These are phyloP conservation scores for Ulmus americana DNA, from an alignment of 331 rosid species.

Conservation along the genomic window DNA sequence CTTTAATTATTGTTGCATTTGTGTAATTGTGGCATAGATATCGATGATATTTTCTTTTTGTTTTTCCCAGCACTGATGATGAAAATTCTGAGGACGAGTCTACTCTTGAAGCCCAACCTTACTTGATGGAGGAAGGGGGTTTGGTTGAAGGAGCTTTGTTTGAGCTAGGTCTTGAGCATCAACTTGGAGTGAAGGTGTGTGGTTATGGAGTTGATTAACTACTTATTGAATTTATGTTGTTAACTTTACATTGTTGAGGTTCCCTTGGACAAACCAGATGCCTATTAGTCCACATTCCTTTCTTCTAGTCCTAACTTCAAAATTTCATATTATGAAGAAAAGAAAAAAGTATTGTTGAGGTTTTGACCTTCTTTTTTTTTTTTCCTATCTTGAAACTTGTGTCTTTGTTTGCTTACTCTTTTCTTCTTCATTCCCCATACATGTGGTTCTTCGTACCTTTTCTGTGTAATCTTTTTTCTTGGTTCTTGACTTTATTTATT, in stretches of 20 bases:
- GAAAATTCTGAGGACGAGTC: conserved; percentile 46
- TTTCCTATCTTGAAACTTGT: no score
- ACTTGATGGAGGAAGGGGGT: conserved; percentile 56
- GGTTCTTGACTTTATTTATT: conserved; percentile 1
- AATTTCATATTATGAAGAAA: no score
- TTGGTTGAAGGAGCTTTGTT: conserved; percentile 58
- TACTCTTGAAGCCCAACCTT: conserved; percentile 39
- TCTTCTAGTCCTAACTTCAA: no score
- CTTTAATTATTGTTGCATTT: not conserved
- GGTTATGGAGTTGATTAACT: conserved; percentile 9
- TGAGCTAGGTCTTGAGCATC: conserved; percentile 59
- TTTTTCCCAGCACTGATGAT: conserved; percentile 41
- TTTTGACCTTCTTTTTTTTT: no score
- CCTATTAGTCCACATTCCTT: no score
- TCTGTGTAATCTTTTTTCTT: not conserved
- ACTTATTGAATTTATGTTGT: not conserved
- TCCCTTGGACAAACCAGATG: no score
- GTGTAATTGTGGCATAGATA: not conserved
- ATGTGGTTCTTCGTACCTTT: no score
- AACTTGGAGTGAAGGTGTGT: conserved; percentile 53
- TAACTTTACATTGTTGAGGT: no score
- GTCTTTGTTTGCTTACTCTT: no score
- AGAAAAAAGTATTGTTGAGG: no score
- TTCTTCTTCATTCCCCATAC: no score
- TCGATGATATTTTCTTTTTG: conserved; percentile 16